A percentile compares a stretch with the other conserved stretches of the same genome.
phyloP scores from a whole-genome alignment of 805 yeast genomes.

The Kodamaea laetipori region DNA sequence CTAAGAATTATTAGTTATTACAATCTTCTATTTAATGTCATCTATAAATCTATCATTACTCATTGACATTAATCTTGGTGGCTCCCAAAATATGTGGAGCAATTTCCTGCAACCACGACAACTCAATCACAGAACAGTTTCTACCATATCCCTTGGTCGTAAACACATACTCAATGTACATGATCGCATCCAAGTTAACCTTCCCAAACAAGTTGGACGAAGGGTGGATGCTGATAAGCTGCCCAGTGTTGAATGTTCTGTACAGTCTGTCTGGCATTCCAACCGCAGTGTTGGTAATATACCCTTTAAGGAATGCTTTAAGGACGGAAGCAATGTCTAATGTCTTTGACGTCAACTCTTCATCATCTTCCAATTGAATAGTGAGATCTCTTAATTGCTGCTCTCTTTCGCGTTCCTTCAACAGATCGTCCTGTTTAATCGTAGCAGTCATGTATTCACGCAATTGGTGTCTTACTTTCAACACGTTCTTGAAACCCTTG shows the following conservation, averaged over 20 bases:
- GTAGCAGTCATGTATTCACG: slow-evolving; percentile 62
- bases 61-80: slow-evolving; percentile 31
- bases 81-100: slow-evolving; percentile 66
- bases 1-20: too few relatives aligned
- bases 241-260: slow-evolving; percentile 82
- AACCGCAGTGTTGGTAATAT: slow-evolving; percentile 83
- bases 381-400: slow-evolving; percentile 27
- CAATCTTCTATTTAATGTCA: too few relatives aligned
- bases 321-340: slow-evolving; percentile 60
- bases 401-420: slow-evolving; percentile 29
- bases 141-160: slow-evolving; percentile 94
- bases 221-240: slow-evolving; percentile 85
- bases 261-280: slow-evolving; percentile 94
- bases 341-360: slow-evolving; percentile 30
- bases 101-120: slow-evolving; percentile 83
- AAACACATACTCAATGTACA: slow-evolving; percentile 93
- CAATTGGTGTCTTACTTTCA: slow-evolving; percentile 74
- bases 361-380: slow-evolving; percentile 29
- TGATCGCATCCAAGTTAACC: slow-evolving; percentile 71
- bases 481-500: slow-evolving; percentile 79
- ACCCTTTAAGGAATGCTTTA: slow-evolving; percentile 82
- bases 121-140: slow-evolving; percentile 76
- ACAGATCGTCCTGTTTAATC: slow-evolving; percentile 42
- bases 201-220: slow-evolving; percentile 84
- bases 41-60: too few relatives aligned